A percentile compares a stretch with the other conserved stretches of the same genome.
These are phyloP conservation scores for Starmerella floris DNA, from an alignment of 805 yeast species.

Conservation along the genomic window DNA sequence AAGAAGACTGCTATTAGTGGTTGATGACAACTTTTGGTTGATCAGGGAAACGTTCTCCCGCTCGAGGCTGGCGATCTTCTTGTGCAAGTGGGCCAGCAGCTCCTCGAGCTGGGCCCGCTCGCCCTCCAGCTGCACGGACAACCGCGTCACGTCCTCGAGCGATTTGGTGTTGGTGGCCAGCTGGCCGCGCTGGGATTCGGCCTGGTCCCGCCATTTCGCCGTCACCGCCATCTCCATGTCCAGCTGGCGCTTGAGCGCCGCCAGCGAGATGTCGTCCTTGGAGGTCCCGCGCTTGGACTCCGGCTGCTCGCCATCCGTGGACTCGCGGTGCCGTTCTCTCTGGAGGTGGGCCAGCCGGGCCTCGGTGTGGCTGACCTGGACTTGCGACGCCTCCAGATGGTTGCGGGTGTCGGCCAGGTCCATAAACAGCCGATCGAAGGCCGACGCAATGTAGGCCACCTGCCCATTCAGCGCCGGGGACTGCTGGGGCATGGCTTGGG, in stretches of 20 bases:
- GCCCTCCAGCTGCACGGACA: constrained; percentile 28
- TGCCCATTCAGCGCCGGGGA: constrained; percentile 17
- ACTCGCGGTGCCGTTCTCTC: constrained; percentile 1
- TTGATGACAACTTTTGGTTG: constrained; percentile 8
- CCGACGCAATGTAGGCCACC: constrained; percentile 9
- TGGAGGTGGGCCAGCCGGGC: constrained; percentile 13
- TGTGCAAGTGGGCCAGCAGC: constrained; percentile 21
- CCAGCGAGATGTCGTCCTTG: constrained; percentile 2
- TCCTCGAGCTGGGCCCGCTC: constrained; percentile 19
- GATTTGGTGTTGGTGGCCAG: constrained; percentile 24
- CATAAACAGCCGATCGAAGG: constrained; percentile 14
- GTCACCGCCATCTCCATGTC: constrained; percentile 16
- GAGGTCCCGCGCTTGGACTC: background rate
- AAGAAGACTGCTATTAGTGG: constrained; percentile 22
- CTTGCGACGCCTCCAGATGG: constrained; percentile 14
- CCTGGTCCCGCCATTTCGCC: constrained; percentile 23
- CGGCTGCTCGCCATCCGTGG: background rate
- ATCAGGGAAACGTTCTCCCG: constrained; percentile 17
- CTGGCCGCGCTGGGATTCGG: constrained; percentile 25
- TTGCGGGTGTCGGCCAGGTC: constrained; percentile 13
- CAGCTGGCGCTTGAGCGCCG: constrained; percentile 7
- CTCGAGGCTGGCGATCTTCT: constrained; percentile 20
- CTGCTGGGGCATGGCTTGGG: constrained; percentile 10
- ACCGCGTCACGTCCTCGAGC: constrained; percentile 29
- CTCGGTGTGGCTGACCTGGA: constrained; percentile 16